Evolutionary conservation across 129 eudicot genomes (phyloP).

Genomic region (Flaveria sonorensis): DNA sequence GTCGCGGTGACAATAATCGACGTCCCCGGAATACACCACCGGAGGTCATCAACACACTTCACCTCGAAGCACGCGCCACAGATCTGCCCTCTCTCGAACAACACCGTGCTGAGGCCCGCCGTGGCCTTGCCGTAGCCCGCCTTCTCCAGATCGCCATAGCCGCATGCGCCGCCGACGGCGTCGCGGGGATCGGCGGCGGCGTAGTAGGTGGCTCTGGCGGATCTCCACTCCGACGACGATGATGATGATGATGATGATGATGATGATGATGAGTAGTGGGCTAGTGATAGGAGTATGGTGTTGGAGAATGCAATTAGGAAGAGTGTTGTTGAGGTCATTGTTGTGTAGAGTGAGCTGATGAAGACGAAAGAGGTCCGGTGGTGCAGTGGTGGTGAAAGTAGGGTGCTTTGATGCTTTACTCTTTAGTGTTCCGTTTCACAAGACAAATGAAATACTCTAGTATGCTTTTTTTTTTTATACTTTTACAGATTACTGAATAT

Average conservation of each 20-base stretch:
- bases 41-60: slow-evolving; percentile 79
- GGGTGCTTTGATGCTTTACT: slow-evolving; percentile 19
- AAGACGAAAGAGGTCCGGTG: background rate
- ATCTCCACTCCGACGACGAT: slow-evolving; percentile 62
- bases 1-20: slow-evolving; percentile 91
- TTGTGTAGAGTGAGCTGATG: background rate
- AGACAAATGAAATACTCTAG: background rate
- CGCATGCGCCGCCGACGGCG: slow-evolving; percentile 91
- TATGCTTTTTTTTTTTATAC: too few relatives aligned
- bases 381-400: background rate
- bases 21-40: slow-evolving; percentile 93
- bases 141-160: slow-evolving; percentile 71
- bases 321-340: slow-evolving; percentile 13
- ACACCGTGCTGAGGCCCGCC: slow-evolving; percentile 67
- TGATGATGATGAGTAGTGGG: slow-evolving; percentile 59
- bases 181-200: slow-evolving; percentile 83
- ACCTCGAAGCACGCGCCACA: slow-evolving; percentile 90
- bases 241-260: slow-evolving; percentile 41
- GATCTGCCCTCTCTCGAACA: slow-evolving; percentile 87
- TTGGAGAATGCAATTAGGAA: slow-evolving; percentile 21
- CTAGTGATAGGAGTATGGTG: slow-evolving; percentile 17
- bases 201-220: slow-evolving; percentile 93
- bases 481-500: too few relatives aligned
- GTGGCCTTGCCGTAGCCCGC: slow-evolving; percentile 86
- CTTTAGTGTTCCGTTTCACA: background rate